Evolutionary conservation across 169 alveolate genomes (phyloP).

Genomic region (Cryptosporidium tyzzeri): DNA sequence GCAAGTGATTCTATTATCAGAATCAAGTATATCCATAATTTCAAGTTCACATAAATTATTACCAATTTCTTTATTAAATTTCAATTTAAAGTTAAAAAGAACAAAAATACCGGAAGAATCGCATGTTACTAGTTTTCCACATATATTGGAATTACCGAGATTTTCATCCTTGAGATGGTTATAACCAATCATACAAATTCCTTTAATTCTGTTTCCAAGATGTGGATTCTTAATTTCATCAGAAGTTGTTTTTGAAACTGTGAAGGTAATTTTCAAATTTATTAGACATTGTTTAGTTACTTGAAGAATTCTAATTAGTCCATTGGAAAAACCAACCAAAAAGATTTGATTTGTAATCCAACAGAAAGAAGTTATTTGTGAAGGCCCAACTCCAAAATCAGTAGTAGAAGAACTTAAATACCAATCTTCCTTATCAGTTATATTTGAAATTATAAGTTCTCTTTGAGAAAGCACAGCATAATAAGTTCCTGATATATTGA

Average conservation of each 20-base stretch:
- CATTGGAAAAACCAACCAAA: conserved; percentile 45
- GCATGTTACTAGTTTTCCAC: conserved; percentile 31
- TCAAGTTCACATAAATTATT: neutral
- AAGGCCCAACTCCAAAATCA: neutral
- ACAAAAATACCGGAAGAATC: conserved; percentile 56
- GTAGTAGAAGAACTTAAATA: neutral
- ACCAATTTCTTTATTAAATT: neutral
- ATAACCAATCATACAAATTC: conserved; percentile 2
- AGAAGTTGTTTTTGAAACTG: neutral
- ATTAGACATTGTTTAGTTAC: neutral
- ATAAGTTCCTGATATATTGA: conserved; percentile 1
- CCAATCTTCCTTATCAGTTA: neutral
- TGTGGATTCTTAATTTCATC: conserved; percentile 8
- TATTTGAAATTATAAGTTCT: conserved; percentile 4
- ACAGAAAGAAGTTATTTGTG: conserved; percentile 24
- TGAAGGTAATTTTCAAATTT: neutral
- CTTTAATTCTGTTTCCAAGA: conserved; percentile 41
- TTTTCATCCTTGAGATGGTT: neutral
- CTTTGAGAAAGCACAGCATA: conserved; percentile 53
- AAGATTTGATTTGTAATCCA: conserved; percentile 20
- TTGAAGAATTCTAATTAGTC: neutral
- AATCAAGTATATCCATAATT: neutral
- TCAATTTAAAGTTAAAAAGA: neutral
- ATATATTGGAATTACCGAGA: neutral
- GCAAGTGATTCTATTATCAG: conserved; percentile 51